Conservation (phyloP, 2,329 filamentous ascomycete genomes). For the Aspergillus persii region DNA sequence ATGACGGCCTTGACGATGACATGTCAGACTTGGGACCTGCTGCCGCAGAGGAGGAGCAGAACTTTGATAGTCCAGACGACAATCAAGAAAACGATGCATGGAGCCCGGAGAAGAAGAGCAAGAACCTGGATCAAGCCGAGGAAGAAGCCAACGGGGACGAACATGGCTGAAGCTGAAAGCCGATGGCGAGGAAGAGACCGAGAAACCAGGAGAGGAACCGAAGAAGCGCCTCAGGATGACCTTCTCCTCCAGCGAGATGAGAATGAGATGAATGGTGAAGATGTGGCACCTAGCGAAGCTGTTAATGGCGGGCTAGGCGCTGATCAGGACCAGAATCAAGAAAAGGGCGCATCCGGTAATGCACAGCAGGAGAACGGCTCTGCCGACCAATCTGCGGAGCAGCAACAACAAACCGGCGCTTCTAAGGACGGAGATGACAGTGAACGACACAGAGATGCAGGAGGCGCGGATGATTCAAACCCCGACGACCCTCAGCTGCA, state of each 20-base stretch:
- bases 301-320: conserved; percentile 38
- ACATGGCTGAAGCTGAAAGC: conserved; percentile 41
- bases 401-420: conserved; percentile 44
- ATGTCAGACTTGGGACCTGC: conserved; percentile 44
- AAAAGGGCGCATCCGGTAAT: conserved; percentile 48
- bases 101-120: conserved; percentile 32
- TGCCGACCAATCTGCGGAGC: conserved; percentile 47
- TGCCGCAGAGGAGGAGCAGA: conserved; percentile 35
- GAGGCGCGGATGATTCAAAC: conserved; percentile 35
- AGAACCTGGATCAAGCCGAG: conserved; percentile 29
- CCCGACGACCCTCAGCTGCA: conserved; percentile 52
- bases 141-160: conserved; percentile 43
- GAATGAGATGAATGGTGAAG: conserved; percentile 53
- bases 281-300: conserved; percentile 47
- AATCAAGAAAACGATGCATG: conserved; percentile 28
- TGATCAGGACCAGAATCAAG: conserved; percentile 42
- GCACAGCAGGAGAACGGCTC: conserved; percentile 43
- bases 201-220: conserved; percentile 41
- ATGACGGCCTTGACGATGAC: conserved; percentile 33
- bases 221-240: conserved; percentile 53
- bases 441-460: conserved; percentile 35
- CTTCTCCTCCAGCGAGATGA: conserved; percentile 48
- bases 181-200: conserved; percentile 49
- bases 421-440: conserved; percentile 42
- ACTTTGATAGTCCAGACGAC: conserved; percentile 30